A percentile compares a stretch with the other conserved stretches of the same genome.
Evolutionary conservation across 1,284 basidiomycete genomes (phyloP).

Genomic region (Ustilago loliicola): DNA sequence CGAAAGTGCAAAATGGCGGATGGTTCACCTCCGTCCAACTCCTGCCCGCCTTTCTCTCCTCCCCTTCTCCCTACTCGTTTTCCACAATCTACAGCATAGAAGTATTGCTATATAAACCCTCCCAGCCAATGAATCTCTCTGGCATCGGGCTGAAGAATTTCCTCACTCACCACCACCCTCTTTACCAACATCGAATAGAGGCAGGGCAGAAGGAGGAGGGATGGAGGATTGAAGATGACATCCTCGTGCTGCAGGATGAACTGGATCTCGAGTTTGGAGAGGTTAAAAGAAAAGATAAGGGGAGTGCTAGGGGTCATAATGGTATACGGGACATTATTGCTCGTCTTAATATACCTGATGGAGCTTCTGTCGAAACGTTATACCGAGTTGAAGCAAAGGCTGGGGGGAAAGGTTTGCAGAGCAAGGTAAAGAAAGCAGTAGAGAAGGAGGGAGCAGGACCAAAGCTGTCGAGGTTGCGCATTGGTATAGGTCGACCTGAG

Average conservation of each 20-base stretch:
- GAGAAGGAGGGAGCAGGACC: not conserved
- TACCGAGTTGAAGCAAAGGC: not conserved
- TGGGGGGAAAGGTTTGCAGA: too few relatives aligned
- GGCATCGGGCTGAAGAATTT: conserved; percentile 21
- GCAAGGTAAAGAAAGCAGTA: not conserved
- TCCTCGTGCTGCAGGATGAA: conserved; percentile 46
- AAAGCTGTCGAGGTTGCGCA: conserved; percentile 15
- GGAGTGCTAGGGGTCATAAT: conserved; percentile 43
- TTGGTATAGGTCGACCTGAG: conserved; percentile 37
- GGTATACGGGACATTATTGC: conserved; percentile 32
- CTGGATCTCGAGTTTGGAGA: conserved; percentile 28
- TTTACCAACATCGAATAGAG: too few relatives aligned
- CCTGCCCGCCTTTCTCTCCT: conserved; percentile 12
- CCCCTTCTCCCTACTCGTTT: not conserved
- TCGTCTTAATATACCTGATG: conserved; percentile 13
- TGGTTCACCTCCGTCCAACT: conserved; percentile 4
- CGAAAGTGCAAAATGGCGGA: not conserved
- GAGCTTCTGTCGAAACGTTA: not conserved
- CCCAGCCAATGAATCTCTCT: conserved; percentile 44
- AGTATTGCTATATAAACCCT: conserved; percentile 34
- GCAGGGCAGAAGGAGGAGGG: too few relatives aligned
- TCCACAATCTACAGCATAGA: conserved; percentile 3
- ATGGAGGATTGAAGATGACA: conserved; percentile 1
- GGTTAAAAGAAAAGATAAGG: conserved; percentile 18
- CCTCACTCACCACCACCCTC: conserved; percentile 12